Evolutionary conservation across 257 asterid species (phyloP), one percentile per base, ranked within the genome.

Genomic region (Ajuga chamaepitys): DNA sequence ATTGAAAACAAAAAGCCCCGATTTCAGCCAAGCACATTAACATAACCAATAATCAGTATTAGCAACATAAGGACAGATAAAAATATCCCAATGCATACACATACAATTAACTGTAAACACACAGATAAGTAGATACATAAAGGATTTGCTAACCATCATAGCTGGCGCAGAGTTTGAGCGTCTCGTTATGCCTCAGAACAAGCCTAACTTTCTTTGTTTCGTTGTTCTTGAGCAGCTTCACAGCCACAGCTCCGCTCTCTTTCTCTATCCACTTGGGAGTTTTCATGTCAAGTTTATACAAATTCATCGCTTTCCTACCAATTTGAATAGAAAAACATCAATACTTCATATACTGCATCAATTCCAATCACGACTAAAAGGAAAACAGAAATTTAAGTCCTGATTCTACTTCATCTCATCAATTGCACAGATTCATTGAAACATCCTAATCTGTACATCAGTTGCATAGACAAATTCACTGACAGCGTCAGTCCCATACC

Each of bases 221-320:
- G 74, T 78, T 84, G 67, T 90, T 92, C 79, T 84, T 81, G 45
- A n/a, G n/a, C n/a, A n/a, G n/a, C n/a, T n/a, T n/a, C n/a, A n/a
- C n/a, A n/a, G n/a, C n/a, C n/a, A n/a, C 97, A 62, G 79, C 97
- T 37, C 97, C 97, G 68, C 96, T 91, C 78, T 91, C 96, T 71
- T 91, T 88, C 97, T n/a, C n/a, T n/a, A n/a, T n/a, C n/a, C 97
- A 91, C 74, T 84, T 95, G 64, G 66, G 76, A 58, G 89, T 95
- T 54, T 87, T 96, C 77, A 78, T 88, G 51, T 88, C 96, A 74
- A 91, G 88, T 78, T 96, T 88, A 70, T 91, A 91, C 58, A 91
- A 67, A n/a, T n/a, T n/a, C 86, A 88, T 91, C 1, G 94, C 76
- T 77, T 88, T 91, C 91, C 98, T 91, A 70, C 56, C 14, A 71